Base-by-base conservation (phyloP, 805 yeast species). In the Candida wancherniae region DNA sequence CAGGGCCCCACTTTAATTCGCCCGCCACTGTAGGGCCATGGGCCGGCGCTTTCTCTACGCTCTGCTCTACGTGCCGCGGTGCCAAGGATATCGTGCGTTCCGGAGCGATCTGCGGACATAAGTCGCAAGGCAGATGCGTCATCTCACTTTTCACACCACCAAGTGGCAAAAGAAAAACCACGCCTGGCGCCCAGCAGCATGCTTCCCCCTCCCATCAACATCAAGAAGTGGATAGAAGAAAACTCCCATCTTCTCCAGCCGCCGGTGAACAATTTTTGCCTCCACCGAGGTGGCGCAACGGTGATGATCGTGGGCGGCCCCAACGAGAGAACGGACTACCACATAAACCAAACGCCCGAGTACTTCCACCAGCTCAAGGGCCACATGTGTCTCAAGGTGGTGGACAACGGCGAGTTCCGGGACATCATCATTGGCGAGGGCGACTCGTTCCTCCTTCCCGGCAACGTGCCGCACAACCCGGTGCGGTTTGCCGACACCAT, bases 221-320 rank as follows among this genome's bases (percentile, higher is more conserved):
- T 88, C 44, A 72, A 75, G 17, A 74, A 75, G 45, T 88, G 97
- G 96, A 71, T 88, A 11, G 64, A 67, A 22, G 94, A 84, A 48
- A 84, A 88, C 55, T 65, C 69, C 14, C 76, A 83, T 42, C 67
- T 84, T 9, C 69, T 88, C 22, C 79, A 84, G 54, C 97, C 97
- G 2, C 97, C 97, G 1, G 95, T 88, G 19, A 86, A 86, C 57
- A 88, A 88, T 53, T 88, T 61, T 60, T 86, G 96, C 50, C 73
- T 88, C 17, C 95, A 88, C 57, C 68, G 87, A 28, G 95, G 94
- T 4, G 96, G 96, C 0, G 84, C 83, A 54, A 87, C 96, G 0
- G 86, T 87, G 21, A 88, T 88, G 96, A 78, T 87, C 30, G 94
- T 88, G 2, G 97, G 97, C 10, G 97, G 97, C 0, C 97, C 97